phyloP scores from a whole-genome alignment of 805 yeast genomes.

The Saccharomycopsis sp. region DNA sequence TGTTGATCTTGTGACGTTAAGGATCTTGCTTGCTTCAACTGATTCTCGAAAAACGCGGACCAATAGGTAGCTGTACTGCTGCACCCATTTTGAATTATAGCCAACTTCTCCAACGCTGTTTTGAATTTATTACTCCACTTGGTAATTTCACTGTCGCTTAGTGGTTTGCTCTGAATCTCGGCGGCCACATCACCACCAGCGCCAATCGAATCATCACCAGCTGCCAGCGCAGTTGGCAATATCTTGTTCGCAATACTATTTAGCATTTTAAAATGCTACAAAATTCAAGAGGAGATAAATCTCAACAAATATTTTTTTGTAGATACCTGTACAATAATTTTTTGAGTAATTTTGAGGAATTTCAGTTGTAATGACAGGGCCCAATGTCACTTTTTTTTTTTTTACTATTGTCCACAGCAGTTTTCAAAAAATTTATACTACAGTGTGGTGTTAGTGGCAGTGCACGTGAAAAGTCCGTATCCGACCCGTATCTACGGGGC shows the following conservation, averaged over 20 bases:
- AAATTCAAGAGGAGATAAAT: too few species aligned
- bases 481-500: not conserved
- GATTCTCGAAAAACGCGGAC: slow-evolving; percentile 21
- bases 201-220: not conserved
- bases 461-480: not conserved
- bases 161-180: too few species aligned
- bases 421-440: too few species aligned
- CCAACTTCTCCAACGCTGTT: slow-evolving; percentile 7
- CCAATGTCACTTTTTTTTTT: not conserved
- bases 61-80: slow-evolving; percentile 19
- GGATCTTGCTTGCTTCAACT: slow-evolving; percentile 1
- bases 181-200: not conserved
- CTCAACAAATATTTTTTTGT: too few species aligned
- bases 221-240: not conserved
- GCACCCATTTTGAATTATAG: slow-evolving; percentile 11
- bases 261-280: slow-evolving; percentile 10
- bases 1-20: not conserved
- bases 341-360: too few species aligned
- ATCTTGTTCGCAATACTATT: slow-evolving; percentile 13
- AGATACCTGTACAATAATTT: too few species aligned
- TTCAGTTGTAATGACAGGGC: not conserved
- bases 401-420: too few species aligned
- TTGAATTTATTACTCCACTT: slow-evolving; percentile 16
- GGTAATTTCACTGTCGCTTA: slow-evolving; percentile 13
- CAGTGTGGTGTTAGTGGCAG: not conserved